Evolutionary conservation across 495 filamentous ascomycete species (phyloP), one percentile per base, ranked within the genome.

Genomic region (Penicillium manginii): DNA sequence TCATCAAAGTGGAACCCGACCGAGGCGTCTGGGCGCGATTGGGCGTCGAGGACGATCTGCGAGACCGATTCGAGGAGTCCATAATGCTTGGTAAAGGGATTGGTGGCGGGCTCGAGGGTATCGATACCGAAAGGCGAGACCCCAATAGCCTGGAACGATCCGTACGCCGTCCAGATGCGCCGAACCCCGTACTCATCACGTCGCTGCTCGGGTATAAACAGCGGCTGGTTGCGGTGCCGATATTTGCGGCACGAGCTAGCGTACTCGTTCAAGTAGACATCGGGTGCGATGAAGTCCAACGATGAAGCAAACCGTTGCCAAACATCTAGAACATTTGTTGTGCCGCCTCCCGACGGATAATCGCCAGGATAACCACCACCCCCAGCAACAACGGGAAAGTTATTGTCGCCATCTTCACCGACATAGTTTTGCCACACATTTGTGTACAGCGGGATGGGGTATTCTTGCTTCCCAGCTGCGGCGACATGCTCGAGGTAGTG

Each of bases 1-100:
- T 82, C 75, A 67, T 81, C 80, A 60, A 81, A 81, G 63, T 65
- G 79, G 67, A 83, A 79, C 8, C 80, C 78, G n/a, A 80, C 51
- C 14, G 65, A 73, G 23, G 63, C 53, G n/a, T 54, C 65, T 8
- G 66, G 70, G 12, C 60, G 67, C 1, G 58, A 50, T 50, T 81
- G 79, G 7, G 76, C 78, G 18, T 74, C 66, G 1, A 81, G 68
- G n/a, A 80, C 61, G n/a, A 72, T 58, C n/a, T 57, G 48, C 1
- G 66, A 63, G 0, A 81, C 71, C 2, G 64, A 64, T 1, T 62
- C 52, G 0, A 81, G 69, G 0, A 81, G 72, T 3, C 58, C 60
- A 47, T 76, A 82, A 61, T 78, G 73, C 37, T 66, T 71, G 10
- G 70, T 74, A 50, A 78, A 75, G 0, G 75, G 68, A 26, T 68